These are phyloP conservation scores for Aleurites moluccanus DNA, from an alignment of 441 rosid species.

Conservation along the genomic window DNA sequence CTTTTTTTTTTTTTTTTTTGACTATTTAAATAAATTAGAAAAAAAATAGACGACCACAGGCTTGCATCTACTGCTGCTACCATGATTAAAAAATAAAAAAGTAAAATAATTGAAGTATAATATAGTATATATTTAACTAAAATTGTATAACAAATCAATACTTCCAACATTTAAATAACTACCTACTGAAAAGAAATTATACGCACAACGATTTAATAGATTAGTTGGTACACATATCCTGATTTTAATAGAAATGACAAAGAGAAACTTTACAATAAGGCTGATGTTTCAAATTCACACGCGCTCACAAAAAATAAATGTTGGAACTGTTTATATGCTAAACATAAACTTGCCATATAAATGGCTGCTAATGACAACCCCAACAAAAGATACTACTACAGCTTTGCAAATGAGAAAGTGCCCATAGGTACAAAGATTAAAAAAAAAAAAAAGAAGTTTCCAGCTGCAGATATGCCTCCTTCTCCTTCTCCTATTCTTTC, in stretches of 20 bases:
- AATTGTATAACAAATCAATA: too few relatives aligned
- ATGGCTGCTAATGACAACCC: neutral
- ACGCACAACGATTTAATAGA: neutral
- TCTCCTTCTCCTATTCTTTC: neutral
- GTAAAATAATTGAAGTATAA: too few relatives aligned
- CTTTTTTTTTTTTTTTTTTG: too few relatives aligned
- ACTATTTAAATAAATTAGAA: too few relatives aligned
- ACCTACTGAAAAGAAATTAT: neutral
- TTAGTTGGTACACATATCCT: neutral
- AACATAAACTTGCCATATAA: neutral
- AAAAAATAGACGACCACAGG: too few relatives aligned
- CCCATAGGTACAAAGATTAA: too few relatives aligned
- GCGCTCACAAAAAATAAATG: too few relatives aligned
- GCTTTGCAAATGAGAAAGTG: neutral
- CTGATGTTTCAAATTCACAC: too few relatives aligned
- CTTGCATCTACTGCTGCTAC: neutral
- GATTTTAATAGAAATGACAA: neutral
- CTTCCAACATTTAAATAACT: neutral
- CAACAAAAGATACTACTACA: neutral
- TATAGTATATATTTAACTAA: neutral
- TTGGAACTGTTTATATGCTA: neutral
- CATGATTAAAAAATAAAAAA: too few relatives aligned
- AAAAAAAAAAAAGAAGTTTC: neutral
- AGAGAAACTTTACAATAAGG: neutral
- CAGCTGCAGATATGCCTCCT: neutral